Evolutionary conservation across 805 yeast genomes (phyloP), one percentile per base, ranked within the genome.

Genomic region (Saccharomyces mikatae): DNA sequence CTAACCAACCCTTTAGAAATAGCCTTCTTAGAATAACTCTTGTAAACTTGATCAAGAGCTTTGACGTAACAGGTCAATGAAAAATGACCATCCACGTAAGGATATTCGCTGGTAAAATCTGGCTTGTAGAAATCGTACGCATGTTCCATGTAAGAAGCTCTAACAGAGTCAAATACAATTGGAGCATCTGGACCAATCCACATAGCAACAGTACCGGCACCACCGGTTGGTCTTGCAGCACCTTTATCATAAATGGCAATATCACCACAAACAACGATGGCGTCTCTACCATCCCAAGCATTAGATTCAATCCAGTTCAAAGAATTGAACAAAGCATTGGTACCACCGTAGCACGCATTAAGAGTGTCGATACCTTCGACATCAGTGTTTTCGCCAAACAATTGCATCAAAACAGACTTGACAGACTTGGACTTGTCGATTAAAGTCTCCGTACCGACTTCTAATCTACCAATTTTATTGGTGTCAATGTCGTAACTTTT

Each of bases 181-280:
- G 99, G 99, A 46, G 99, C 97, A 70, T 94, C 96, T 52, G 98
- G 96, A 51, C 99, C 99, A 66, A 94, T 88, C 71, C 87, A 82
- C 69, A 94, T 66, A 47, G 99, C 99, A 57, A 92, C 95, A 49
- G 95, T 80, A 71, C 99, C 99, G 53, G 96, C 97, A 77, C 99
- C 99, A 73, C 99, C 99, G 52, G 99, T 94, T 69, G 99, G 99
- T 80, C 99, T 87, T 54, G 99, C 99, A 41, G 96, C 86, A 71
- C 99, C 99, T 76, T 91, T 82, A 66, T 91, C 90, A 75, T 94
- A 94, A 63, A 94, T 85, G 68, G 99, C 99, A 72, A 94, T 94
- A 74, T 94, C 99, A 74, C 97, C 98, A 70, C 94, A 84, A 24
- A 92, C 96, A 54, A 92, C 99, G 66, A 94, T 82, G 54, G 98